A percentile compares a stretch with the other conserved stretches of the same genome.
Conservation (phyloP, 2,329 filamentous ascomycete species). For the Diaporthe helianthi region DNA sequence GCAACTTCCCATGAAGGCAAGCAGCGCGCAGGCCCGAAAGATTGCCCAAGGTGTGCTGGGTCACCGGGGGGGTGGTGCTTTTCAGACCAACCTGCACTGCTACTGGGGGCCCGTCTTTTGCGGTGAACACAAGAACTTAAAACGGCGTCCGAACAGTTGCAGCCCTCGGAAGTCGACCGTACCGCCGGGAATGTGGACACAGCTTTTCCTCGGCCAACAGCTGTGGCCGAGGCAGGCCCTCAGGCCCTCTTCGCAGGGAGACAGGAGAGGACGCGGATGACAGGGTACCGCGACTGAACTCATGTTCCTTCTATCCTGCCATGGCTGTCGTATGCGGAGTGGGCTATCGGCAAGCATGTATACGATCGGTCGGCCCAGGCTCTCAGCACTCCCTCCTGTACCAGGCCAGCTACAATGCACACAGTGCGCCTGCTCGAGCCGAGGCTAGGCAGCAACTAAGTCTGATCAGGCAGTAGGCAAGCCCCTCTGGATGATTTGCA, state of each 20-base stretch:
- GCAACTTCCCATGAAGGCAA: constrained; percentile 18
- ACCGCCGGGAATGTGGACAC: constrained; percentile 13
- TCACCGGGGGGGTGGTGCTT: neutral
- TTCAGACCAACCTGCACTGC: constrained; percentile 1
- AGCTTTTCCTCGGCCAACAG: neutral
- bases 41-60: neutral
- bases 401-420: constrained; percentile 21
- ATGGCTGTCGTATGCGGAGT: constrained; percentile 19
- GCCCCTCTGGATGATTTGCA: constrained; percentile 20
- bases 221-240: constrained; percentile 8
- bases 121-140: constrained; percentile 28
- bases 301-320: constrained; percentile 9
- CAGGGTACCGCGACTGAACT: constrained; percentile 23
- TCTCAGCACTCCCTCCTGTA: constrained; percentile 11
- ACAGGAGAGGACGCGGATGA: constrained; percentile 4
- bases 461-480: constrained; percentile 28
- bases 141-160: constrained; percentile 21
- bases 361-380: constrained; percentile 24
- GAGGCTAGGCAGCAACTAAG: constrained; percentile 15
- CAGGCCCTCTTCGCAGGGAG: constrained; percentile 12
- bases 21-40: neutral
- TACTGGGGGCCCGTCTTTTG: constrained; percentile 19
- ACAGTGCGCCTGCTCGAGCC: constrained; percentile 10
- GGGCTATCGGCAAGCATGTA: constrained; percentile 26
- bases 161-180: constrained; percentile 27